These are phyloP conservation scores for Amborella trichopoda DNA, from an alignment of 164 flowering plant species.

Conservation along the genomic window DNA sequence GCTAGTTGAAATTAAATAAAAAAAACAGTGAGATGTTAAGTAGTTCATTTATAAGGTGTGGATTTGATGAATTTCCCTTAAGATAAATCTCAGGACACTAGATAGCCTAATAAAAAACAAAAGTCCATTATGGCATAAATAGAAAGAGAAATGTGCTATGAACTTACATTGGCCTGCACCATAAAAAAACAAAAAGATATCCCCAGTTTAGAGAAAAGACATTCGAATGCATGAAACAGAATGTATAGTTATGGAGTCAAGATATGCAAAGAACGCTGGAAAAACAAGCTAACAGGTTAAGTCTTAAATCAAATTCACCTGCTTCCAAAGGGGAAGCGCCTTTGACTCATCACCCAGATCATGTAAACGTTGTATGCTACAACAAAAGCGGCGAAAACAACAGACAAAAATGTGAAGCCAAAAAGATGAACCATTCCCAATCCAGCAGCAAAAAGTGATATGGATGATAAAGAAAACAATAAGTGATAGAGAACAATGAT, in stretches of 20 bases:
- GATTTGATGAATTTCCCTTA: too few species aligned
- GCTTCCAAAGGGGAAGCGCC: slow-evolving; percentile 96
- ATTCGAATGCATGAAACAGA: too few species aligned
- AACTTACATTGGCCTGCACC: neutral
- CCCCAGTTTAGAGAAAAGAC: neutral
- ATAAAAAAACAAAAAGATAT: neutral
- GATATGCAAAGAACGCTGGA: neutral
- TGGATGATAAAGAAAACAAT: neutral
- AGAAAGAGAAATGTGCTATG: neutral
- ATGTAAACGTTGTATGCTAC: slow-evolving; percentile 73
- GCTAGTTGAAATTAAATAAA: too few species aligned
- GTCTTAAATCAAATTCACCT: slow-evolving; percentile 30
- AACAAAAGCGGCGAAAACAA: neutral
- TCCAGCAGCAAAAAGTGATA: neutral
- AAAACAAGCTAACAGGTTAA: neutral
- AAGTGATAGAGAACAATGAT: neutral
- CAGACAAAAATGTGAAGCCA: neutral
- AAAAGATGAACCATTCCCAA: neutral
- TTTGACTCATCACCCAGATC: slow-evolving; percentile 81
- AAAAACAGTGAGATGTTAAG: too few species aligned
- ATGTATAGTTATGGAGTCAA: too few species aligned
- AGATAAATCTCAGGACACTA: too few species aligned
- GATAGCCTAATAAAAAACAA: too few species aligned
- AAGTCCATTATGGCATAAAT: too few species aligned
- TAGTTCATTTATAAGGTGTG: too few species aligned